Evolutionary conservation across 192 early-diverging fungal genomes (phyloP).

Genomic region (Geranomyces michiganensis): DNA sequence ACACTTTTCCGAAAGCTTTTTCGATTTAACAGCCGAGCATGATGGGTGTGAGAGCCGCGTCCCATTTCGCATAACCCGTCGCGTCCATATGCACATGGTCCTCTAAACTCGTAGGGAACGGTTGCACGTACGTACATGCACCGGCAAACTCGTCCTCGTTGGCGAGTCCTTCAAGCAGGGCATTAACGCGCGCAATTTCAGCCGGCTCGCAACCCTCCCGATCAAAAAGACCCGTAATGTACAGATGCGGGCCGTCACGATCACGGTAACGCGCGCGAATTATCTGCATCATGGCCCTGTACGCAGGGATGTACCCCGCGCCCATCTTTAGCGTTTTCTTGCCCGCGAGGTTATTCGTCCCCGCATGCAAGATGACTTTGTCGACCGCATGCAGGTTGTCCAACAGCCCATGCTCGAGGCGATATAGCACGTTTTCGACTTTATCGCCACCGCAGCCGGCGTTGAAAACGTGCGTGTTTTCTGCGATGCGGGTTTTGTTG

Average conservation of each 20-base stretch:
- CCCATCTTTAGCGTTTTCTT: neutral
- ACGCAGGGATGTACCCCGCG: neutral
- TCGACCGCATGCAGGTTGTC: neutral
- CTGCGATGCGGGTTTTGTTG: neutral
- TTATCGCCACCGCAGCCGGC: constrained; percentile 1
- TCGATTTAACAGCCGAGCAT: no score
- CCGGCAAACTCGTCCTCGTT: neutral
- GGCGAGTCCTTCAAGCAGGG: neutral
- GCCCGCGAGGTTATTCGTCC: neutral
- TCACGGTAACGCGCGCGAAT: neutral
- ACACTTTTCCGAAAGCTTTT: no score
- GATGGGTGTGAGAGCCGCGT: neutral
- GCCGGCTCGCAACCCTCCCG: neutral
- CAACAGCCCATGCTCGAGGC: constrained; percentile 1
- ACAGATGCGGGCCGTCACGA: neutral
- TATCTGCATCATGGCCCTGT: neutral
- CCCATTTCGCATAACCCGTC: neutral
- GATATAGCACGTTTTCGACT: constrained; percentile 1
- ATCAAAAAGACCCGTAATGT: neutral
- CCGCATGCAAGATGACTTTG: neutral
- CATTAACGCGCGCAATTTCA: neutral
- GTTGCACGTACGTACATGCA: neutral
- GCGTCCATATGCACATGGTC: constrained; percentile 3
- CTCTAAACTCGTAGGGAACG: neutral
- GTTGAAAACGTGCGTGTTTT: neutral